Evolutionary conservation across 2,329 filamentous ascomycete species (phyloP).

Genomic region (Ascochyta koolunga): DNA sequence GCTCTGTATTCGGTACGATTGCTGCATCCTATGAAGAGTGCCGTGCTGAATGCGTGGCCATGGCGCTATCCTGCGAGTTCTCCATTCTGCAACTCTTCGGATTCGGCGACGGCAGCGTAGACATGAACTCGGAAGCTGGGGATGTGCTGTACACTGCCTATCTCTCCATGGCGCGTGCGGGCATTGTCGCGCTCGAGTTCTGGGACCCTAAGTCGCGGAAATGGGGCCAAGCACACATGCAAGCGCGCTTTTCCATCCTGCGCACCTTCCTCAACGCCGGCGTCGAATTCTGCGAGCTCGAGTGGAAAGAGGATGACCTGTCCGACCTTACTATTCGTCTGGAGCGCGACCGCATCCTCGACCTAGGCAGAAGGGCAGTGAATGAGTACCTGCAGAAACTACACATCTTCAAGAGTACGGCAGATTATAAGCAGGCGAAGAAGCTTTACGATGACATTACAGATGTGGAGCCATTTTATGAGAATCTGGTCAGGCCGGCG

Average conservation of each 20-base stretch:
- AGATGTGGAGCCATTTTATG: constrained; percentile 84
- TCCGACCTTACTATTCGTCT: constrained; percentile 82
- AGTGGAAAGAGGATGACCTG: constrained; percentile 74
- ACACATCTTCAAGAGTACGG: constrained; percentile 90
- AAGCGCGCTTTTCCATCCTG: constrained; percentile 88
- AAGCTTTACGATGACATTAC: constrained; percentile 86
- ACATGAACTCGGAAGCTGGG: constrained; percentile 78
- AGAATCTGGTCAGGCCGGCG: constrained; percentile 75
- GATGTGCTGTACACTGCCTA: constrained; percentile 89
- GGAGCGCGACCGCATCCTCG: constrained; percentile 85
- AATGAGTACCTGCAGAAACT: constrained; percentile 88
- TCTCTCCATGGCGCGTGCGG: constrained; percentile 92
- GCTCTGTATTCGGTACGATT: constrained; percentile 85
- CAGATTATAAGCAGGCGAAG: constrained; percentile 78
- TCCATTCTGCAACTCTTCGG: constrained; percentile 88
- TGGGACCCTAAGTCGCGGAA: constrained; percentile 91
- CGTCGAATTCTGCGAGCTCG: constrained; percentile 84
- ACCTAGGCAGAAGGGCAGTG: constrained; percentile 80
- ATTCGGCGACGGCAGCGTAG: constrained; percentile 75
- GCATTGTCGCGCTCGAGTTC: constrained; percentile 85
- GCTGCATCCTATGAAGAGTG: constrained; percentile 94
- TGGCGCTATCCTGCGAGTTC: constrained; percentile 89
- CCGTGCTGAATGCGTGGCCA: constrained; percentile 90
- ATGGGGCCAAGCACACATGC: constrained; percentile 88
- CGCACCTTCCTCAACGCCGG: constrained; percentile 83